Conservation (phyloP, 345 rosid species). For the Eucalyptus rudis region DNA sequence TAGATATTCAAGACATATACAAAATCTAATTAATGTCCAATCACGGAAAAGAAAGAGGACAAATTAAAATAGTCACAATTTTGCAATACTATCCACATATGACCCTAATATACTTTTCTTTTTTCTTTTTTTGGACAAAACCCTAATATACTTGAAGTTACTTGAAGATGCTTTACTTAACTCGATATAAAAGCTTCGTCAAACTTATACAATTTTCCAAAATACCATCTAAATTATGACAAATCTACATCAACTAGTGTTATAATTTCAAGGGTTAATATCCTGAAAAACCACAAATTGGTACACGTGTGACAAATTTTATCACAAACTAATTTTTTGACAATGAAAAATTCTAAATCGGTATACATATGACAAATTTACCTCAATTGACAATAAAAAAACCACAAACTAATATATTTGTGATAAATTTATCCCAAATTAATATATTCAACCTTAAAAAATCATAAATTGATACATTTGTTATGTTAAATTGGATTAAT, state of each 20-base stretch:
- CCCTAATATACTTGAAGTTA: too few relatives aligned
- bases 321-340: too few relatives aligned
- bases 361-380: too few relatives aligned
- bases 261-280: too few relatives aligned
- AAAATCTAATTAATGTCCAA: background rate
- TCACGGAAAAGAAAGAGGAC: background rate
- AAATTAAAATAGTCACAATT: background rate
- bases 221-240: background rate
- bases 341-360: accelerated
- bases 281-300: accelerated
- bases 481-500: too few relatives aligned
- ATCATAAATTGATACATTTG: accelerated
- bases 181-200: background rate
- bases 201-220: background rate
- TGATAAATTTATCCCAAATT: too few relatives aligned
- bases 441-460: too few relatives aligned
- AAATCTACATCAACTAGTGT: background rate
- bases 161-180: background rate
- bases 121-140: too few relatives aligned
- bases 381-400: accelerated
- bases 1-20: background rate
- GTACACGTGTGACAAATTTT: accelerated
- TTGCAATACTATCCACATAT: background rate
- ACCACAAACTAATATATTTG: accelerated
- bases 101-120: too few relatives aligned